Evolutionary conservation across 2,329 filamentous ascomycete species (phyloP).

Genomic region (Aureobasidium sp.): DNA sequence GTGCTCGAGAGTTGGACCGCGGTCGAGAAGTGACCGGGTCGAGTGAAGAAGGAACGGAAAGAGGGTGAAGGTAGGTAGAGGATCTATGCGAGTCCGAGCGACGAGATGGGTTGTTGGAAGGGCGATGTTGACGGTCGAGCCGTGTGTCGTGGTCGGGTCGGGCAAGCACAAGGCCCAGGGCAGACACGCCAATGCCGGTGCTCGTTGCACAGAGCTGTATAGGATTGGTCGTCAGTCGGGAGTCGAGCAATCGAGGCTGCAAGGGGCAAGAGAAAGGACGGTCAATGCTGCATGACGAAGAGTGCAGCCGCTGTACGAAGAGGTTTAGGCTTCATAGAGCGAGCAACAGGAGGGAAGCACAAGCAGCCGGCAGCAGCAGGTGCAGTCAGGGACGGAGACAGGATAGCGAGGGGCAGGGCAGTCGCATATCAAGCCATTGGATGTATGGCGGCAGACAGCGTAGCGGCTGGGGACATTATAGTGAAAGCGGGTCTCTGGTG

Average conservation of each 20-base stretch:
- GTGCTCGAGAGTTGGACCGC: slow-evolving; percentile 1
- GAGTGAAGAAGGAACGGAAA: not conserved
- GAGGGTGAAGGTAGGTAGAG: not conserved
- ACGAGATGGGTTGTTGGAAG: not conserved
- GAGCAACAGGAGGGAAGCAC: not conserved
- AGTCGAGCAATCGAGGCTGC: not conserved
- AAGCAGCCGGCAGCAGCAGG: not conserved
- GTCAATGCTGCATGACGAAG: slow-evolving; percentile 13
- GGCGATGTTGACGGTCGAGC: not conserved
- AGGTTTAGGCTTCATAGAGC: slow-evolving; percentile 6
- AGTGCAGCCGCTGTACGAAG: slow-evolving; percentile 8
- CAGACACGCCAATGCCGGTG: slow-evolving; percentile 53
- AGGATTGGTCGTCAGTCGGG: slow-evolving; percentile 15
- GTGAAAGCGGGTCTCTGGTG: slow-evolving; percentile 6
- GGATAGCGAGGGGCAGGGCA: slow-evolving; percentile 7
- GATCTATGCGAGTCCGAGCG: slow-evolving; percentile 6
- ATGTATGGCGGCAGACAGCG: slow-evolving; percentile 2
- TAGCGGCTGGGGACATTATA: slow-evolving; percentile 9
- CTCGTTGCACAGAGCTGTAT: slow-evolving; percentile 56
- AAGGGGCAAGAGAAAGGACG: slow-evolving; percentile 1
- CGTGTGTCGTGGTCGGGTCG: slow-evolving; percentile 36
- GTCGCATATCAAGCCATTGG: not conserved
- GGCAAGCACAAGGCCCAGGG: slow-evolving; percentile 52
- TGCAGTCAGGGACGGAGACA: not conserved
- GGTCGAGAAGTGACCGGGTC: not conserved